Evolutionary conservation across 805 yeast genomes (phyloP).

Genomic region (Wickerhamiella spandovensis): DNA sequence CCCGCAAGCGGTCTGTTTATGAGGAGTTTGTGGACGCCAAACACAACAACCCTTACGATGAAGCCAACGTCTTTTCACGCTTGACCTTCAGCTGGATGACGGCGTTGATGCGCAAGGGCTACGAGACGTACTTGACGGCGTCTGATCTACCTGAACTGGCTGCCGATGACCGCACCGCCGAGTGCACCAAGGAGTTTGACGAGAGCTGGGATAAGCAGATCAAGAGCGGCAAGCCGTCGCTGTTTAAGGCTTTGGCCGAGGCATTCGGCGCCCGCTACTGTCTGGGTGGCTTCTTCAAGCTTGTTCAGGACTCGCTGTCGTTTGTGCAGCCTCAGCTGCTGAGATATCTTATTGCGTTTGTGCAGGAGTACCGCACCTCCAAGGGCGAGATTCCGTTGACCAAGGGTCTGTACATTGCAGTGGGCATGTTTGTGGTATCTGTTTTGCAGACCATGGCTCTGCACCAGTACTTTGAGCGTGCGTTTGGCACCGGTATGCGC

Average conservation of each 20-base stretch:
- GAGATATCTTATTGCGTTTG: slow-evolving; percentile 47
- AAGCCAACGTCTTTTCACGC: slow-evolving; percentile 58
- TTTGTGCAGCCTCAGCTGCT: slow-evolving; percentile 81
- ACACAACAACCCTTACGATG: slow-evolving; percentile 33
- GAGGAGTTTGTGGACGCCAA: slow-evolving; percentile 25
- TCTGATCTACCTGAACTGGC: slow-evolving; percentile 76
- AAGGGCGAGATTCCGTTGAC: slow-evolving; percentile 28
- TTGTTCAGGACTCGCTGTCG: slow-evolving; percentile 62
- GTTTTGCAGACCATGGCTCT: slow-evolving; percentile 45
- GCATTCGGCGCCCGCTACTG: slow-evolving; percentile 66
- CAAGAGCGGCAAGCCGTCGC: slow-evolving; percentile 31
- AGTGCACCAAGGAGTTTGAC: slow-evolving; percentile 36
- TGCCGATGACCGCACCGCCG: slow-evolving; percentile 44
- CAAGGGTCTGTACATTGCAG: slow-evolving; percentile 50
- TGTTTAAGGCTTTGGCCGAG: slow-evolving; percentile 44
- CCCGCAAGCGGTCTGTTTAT: slow-evolving; percentile 21
- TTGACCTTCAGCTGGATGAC: slow-evolving; percentile 90
- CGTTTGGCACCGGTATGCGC: slow-evolving; percentile 46
- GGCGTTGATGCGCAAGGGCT: slow-evolving; percentile 66
- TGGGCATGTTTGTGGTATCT: slow-evolving; percentile 49
- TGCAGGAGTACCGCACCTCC: slow-evolving; percentile 32
- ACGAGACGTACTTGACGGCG: slow-evolving; percentile 35
- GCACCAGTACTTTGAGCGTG: slow-evolving; percentile 49
- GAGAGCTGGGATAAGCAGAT: slow-evolving; percentile 49
- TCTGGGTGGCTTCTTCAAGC: slow-evolving; percentile 60